phyloP scores from a whole-genome alignment of 2,329 filamentous ascomycete genomes.

The Fusarium mangiferae region DNA sequence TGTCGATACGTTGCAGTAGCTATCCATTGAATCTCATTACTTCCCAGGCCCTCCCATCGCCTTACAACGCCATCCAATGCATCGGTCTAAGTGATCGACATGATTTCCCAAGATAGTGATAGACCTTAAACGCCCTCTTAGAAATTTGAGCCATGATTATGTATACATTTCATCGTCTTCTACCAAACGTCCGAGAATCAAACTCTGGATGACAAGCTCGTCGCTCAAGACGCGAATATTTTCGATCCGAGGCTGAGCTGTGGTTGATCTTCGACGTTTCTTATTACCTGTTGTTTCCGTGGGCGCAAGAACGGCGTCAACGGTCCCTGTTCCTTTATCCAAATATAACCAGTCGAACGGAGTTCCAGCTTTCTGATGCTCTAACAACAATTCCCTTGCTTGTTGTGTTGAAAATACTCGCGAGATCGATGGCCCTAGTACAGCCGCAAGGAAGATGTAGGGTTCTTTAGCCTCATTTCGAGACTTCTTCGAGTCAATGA shows the following conservation, averaged over 20 bases:
- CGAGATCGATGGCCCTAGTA: conserved; percentile 77
- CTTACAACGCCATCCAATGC: conserved; percentile 32
- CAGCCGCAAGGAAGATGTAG: conserved; percentile 83
- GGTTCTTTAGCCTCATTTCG: conserved; percentile 73
- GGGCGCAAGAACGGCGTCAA: conserved; percentile 58
- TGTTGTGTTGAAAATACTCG: conserved; percentile 73
- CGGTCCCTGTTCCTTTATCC: conserved; percentile 70
- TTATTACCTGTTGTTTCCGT: conserved; percentile 47
- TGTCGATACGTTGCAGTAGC: not conserved
- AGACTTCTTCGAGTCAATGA: conserved; percentile 68
- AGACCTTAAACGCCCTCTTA: conserved; percentile 25
- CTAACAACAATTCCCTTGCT: conserved; percentile 68
- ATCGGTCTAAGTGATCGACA: conserved; percentile 12
- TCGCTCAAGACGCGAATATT: conserved; percentile 77
- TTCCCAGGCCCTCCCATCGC: not conserved
- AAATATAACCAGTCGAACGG: conserved; percentile 84
- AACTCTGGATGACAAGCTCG: conserved; percentile 90
- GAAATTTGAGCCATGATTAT: conserved; percentile 5
- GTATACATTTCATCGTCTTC: conserved; percentile 64
- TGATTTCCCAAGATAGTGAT: conserved; percentile 24
- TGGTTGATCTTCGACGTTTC: conserved; percentile 52
- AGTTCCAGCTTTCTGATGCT: conserved; percentile 57
- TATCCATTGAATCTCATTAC: not conserved
- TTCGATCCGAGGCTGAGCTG: conserved; percentile 50
- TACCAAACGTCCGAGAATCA: conserved; percentile 85